A percentile compares a stretch with the other conserved stretches of the same genome.
Evolutionary conservation across 2,329 filamentous ascomycete species (phyloP).

Genomic region (Neofusicoccum laricinum): DNA sequence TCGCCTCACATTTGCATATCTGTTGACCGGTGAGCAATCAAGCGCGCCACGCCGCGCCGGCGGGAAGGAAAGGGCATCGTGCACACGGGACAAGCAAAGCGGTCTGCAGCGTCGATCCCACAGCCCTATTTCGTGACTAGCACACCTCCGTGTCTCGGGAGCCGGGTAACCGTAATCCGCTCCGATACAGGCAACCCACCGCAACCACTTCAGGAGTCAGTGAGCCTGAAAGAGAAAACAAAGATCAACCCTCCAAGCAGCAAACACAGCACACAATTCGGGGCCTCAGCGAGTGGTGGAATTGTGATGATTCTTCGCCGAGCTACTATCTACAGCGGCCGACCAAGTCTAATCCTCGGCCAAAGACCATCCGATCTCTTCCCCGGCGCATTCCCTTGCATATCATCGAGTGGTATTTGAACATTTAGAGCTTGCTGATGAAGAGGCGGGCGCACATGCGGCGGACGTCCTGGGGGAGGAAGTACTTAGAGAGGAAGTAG

Average conservation of each 20-base stretch:
- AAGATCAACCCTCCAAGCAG: neutral
- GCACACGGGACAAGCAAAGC: neutral
- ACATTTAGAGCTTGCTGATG: slow-evolving; percentile 43
- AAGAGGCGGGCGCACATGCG: slow-evolving; percentile 41
- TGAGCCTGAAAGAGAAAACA: neutral
- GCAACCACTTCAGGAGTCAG: neutral
- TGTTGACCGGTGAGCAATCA: neutral
- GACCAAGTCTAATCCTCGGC: neutral
- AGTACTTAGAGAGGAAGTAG: slow-evolving; percentile 45
- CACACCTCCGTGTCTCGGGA: neutral
- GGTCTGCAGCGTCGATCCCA: neutral
- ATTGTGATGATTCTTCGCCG: slow-evolving; percentile 2
- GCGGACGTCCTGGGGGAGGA: slow-evolving; percentile 41
- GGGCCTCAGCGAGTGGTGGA: neutral
- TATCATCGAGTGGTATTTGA: slow-evolving; percentile 11
- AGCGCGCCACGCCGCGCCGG: neutral
- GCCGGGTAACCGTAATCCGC: neutral
- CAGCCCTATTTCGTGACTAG: neutral
- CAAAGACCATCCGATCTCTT: neutral
- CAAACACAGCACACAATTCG: neutral
- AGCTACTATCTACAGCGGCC: slow-evolving; percentile 3
- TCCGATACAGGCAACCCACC: neutral
- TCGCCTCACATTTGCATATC: neutral
- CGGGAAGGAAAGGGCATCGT: neutral
- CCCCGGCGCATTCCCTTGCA: neutral